These are phyloP conservation scores for Sherardia arvensis DNA, from an alignment of 257 asterid genomes.

Conservation along the genomic window DNA sequence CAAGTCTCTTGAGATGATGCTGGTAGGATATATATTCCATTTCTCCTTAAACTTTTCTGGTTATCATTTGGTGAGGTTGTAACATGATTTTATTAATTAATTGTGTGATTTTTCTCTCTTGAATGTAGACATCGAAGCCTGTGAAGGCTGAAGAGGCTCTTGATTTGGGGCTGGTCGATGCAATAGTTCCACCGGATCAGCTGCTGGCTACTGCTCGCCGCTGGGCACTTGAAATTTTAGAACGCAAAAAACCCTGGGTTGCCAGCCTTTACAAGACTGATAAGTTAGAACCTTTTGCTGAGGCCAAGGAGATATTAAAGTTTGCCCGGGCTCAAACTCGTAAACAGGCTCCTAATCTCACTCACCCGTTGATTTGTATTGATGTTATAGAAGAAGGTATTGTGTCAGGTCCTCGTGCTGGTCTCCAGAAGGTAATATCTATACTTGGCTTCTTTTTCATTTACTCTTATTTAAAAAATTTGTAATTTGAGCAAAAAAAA, in stretches of 20 bases:
- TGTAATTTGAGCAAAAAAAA: too few relatives aligned
- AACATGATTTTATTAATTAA: background rate
- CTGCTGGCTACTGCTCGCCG: constrained; percentile 60
- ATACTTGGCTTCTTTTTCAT: constrained; percentile 8
- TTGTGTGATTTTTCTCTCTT: background rate
- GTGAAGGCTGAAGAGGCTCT: constrained; percentile 90
- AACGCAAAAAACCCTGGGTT: constrained; percentile 68
- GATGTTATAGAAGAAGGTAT: constrained; percentile 93
- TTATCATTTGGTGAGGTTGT: background rate
- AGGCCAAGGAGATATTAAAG: constrained; percentile 80
- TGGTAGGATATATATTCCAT: constrained; percentile 43
- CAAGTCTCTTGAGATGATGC: constrained; percentile 94
- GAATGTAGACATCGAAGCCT: constrained; percentile 64
- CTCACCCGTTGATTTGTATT: constrained; percentile 76
- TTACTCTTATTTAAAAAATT: too few relatives aligned
- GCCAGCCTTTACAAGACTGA: constrained; percentile 68
- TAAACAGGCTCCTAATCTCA: constrained; percentile 79
- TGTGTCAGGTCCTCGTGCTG: constrained; percentile 76
- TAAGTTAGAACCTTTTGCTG: constrained; percentile 73
- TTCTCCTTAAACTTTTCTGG: background rate
- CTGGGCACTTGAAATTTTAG: constrained; percentile 88
- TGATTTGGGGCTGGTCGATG: constrained; percentile 88
- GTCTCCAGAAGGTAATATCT: constrained; percentile 69
- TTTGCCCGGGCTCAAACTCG: constrained; percentile 86
- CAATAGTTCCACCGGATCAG: constrained; percentile 57